Evolutionary conservation across 1,139 yeast species (phyloP), one percentile per base, ranked within the genome.

Genomic region (Casaregolazyma lundiana): DNA sequence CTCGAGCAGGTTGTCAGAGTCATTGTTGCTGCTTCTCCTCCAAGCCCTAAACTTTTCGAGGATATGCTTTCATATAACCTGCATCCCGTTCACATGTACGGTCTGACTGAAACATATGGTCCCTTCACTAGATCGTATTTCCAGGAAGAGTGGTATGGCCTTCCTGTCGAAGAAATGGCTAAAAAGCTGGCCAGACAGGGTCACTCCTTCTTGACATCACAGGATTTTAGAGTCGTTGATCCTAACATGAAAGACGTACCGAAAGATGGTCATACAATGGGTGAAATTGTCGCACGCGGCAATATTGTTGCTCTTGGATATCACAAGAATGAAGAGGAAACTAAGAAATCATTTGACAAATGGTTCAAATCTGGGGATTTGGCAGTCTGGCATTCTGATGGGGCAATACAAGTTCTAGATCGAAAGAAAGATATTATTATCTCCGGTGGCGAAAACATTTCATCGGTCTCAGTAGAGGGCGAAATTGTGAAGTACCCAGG

Each of bases 341-440:
- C 85, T 1, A 61, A 57, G 32, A 71, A 73, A 50, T 71, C 78
- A 8, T 64, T 81, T 48, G 80, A 77, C 53, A 80, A 81, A 21
- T 84, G 89, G 88, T 84, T 83, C 68, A 71, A 74, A 34, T 80
- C 90, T 13, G 95, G 95, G 44, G 95, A 85, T 64, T 75, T 85
- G 55, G 92, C 86, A 2, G 74, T 70, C 44, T 67, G 83, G 52
- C 78, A 74, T 43, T 61, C 64, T 2, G 76, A 75, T 44, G 87
- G 87, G 24, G 71, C 84, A 50, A 62, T 84, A 17, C 73, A 65
- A 53, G 79, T 85, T 45, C 73, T 84, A 51, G 95, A 85, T 60
- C 73, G 95, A 51, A 86, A 83, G 43, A 84, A 84, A 69, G 86
- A 84, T 61, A 83, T 84, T 65, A 84, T 84, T 69, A 84, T 84